Evolutionary conservation across 306 rosid species (phyloP), one percentile per base, ranked within the genome.

Genomic region (Vicia sativa): DNA sequence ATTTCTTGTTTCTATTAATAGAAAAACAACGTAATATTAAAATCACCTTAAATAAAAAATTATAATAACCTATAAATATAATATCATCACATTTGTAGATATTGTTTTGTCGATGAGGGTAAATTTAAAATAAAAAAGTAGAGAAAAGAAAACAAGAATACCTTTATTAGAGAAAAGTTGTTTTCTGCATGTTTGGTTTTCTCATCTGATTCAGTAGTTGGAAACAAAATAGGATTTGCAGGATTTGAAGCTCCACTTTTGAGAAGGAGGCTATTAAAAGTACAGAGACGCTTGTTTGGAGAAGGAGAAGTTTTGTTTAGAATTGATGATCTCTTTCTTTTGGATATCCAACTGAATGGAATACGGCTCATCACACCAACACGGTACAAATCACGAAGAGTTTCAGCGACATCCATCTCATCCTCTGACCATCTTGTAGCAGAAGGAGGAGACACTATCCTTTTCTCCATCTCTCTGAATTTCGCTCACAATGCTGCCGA

Each of bases 191-290:
- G 31, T 14, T 79, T 65, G 11, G 73, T 58, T 58, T 64, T 83
- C 13, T 83, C 84, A 2, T 88, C 89, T 16, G 86, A 81, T 79
- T 82, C 85, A 68, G 83, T 52, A 2, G 68, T 80, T n/a, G 74
- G 60, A 59, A 74, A 76, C 0, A 72, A 70, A 15, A 77, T 77
- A 55, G 86, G 89, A 13, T 87, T 79, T 0, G 65, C 73, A 3
- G 85, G 87, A 52, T 74, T 81, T 1, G 58, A 4, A 67, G 79
- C 62, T 59, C 77, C 57, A 2, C n/a, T 62, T 58, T 85, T 78
- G 9, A 38, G 3, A 38, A 35, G 38, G 3, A 1, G 3, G 45
- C 34, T 0, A 28, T 28, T 3, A 28, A 28, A 28, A 38, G 43
- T 0, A 38, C 13, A 11, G 11, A 8, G 43, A 3, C 7, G 16